A percentile compares a stretch with the other conserved stretches of the same genome.
Conservation (phyloP, 2,329 filamentous ascomycete species). For the Phialemoniopsis sp. region DNA sequence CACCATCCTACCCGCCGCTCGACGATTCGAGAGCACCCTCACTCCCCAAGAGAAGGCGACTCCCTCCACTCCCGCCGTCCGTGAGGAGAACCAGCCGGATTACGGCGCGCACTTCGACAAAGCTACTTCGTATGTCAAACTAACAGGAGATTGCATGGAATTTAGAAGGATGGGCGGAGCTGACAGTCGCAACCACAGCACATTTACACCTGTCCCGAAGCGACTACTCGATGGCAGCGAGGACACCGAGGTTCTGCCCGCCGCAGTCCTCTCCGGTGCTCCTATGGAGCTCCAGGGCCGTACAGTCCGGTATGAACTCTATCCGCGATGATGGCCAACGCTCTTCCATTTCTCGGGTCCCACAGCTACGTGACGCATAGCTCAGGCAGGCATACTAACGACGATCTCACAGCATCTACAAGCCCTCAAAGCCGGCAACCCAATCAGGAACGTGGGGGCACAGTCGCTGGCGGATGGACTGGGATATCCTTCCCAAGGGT, state of each 20-base stretch:
- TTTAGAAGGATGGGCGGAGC: background rate
- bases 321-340: background rate
- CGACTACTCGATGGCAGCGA: conserved; percentile 89
- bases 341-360: background rate
- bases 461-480: conserved; percentile 95
- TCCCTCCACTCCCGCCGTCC: conserved; percentile 29
- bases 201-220: conserved; percentile 88
- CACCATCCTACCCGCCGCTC: conserved; percentile 36
- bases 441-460: conserved; percentile 87
- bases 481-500: conserved; percentile 89
- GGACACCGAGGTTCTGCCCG: conserved; percentile 67
- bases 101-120: conserved; percentile 80
- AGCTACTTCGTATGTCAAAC: conserved; percentile 75
- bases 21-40: conserved; percentile 51
- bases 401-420: conserved; percentile 70
- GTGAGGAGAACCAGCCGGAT: conserved; percentile 66
- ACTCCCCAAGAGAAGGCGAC: conserved; percentile 33
- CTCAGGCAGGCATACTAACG: background rate
- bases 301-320: conserved; percentile 72
- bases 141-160: too few relatives aligned
- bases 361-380: background rate
- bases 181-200: conserved; percentile 41
- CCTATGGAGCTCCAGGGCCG: conserved; percentile 91
- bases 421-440: conserved; percentile 87
- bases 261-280: conserved; percentile 85